Conservation (phyloP, 495 filamentous ascomycete genomes). For the Pyrenula massariospora region DNA sequence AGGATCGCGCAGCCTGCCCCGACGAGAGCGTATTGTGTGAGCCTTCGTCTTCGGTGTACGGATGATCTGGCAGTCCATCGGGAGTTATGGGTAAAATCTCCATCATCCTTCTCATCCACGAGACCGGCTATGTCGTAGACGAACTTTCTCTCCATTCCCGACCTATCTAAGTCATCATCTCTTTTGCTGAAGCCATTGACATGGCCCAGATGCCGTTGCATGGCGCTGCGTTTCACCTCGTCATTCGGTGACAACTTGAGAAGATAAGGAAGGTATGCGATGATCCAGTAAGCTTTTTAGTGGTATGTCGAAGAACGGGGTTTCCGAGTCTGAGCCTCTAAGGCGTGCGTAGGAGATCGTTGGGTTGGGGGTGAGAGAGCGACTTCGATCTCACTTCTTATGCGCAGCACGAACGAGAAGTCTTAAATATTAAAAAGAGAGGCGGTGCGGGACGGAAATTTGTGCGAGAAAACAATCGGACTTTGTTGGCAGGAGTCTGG, state of each 20-base stretch:
- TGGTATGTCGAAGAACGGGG: not conserved
- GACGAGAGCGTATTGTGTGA: conserved; percentile 12
- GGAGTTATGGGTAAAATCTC: not conserved
- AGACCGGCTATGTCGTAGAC: not conserved
- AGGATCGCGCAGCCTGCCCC: conserved; percentile 14
- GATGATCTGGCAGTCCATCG: not conserved
- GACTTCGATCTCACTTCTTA: not conserved
- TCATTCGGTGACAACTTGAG: not conserved
- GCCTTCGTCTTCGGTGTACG: not conserved
- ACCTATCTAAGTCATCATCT: not conserved
- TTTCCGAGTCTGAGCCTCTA: not conserved
- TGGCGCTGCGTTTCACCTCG: not conserved
- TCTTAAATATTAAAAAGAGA: not conserved
- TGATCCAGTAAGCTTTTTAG: not conserved
- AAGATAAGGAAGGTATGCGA: not conserved
- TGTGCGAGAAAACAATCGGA: not conserved
- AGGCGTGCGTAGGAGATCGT: not conserved
- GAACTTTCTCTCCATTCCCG: not conserved
- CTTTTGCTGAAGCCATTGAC: conserved; percentile 1
- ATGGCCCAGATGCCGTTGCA: not conserved
- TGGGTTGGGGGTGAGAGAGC: not conserved
- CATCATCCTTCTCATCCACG: conserved; percentile 1
- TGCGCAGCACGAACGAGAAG: not conserved
- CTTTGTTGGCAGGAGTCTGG: too few relatives aligned
- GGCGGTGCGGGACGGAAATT: not conserved